Base-by-base conservation (phyloP, 192 early-diverging fungal species). In the Rhizoclosmatium globosum region DNA sequence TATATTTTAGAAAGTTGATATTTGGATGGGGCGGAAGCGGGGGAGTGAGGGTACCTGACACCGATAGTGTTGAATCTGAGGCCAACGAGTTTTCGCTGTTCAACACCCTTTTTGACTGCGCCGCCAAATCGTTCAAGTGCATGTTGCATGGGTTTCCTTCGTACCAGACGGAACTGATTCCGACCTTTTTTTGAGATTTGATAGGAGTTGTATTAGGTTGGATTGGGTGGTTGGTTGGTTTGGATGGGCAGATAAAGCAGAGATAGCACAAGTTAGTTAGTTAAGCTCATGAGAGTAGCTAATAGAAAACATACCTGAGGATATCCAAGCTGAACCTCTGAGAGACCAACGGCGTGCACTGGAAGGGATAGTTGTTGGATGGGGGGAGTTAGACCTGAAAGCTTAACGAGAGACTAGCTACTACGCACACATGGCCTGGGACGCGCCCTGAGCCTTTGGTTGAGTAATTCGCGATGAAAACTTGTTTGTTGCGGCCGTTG, bases 101-200 rank as follows among this genome's bases (percentile, higher is more conserved):
- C 79, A 45, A 99, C 97, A 76, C 97, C 97, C 77, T 95, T 90
- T 82, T 99, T 99, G 71, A 99, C 96, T 68, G 93, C 86, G 61
- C 88, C 6, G 97, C 88, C 17, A 99, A 88, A 79, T 97, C 94
- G 66, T 93, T 83, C 47, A 99, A 88, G 74, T 99, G 98, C 98
- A 99, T 99, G 85, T 99, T 99, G 89, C 98, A 99, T 9, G 98
- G 96, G 86, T 99, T 99, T 73, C 98, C 98, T 82, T 99, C 98
- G 81, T 96, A 98, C 87, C 91, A 95, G 87, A 99, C 96, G 85
- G 92, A 94, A 6, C 95, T 90, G 79, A 99, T 99, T 46, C 98
- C 98, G 43, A 99, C 95, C 64, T 79, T 47, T 0, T 17, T n/a
- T 21, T 15, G 56, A 1, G 21, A 57, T 31, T 31, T 31, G 53